Conservation (phyloP, 441 rosid species). For the Adansonia rubrostipa region DNA sequence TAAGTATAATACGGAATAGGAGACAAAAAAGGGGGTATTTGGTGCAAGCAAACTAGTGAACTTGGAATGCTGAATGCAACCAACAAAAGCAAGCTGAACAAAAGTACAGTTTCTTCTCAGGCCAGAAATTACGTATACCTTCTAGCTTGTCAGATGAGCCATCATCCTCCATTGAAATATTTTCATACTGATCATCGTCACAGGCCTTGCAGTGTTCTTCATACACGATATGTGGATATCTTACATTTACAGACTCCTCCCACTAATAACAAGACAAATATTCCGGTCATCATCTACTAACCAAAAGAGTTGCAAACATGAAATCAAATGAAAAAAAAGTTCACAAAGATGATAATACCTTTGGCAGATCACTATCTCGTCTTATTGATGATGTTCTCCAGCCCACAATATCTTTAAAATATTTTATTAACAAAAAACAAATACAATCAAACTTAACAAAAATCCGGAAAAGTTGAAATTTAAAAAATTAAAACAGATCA, state of each 20-base stretch:
- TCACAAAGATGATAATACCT: neutral
- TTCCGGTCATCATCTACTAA: constrained; percentile 9
- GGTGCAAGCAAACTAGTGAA: neutral
- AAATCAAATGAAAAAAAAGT: neutral
- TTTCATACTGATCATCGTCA: constrained; percentile 46
- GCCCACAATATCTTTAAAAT: constrained; percentile 77
- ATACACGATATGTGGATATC: constrained; percentile 83
- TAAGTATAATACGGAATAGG: neutral
- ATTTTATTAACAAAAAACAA: constrained; percentile 44
- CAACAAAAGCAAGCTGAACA: neutral
- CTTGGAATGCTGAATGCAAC: neutral
- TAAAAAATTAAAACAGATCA: neutral
- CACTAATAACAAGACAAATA: constrained; percentile 35
- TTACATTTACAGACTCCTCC: constrained; percentile 47
- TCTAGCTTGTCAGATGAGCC: constrained; percentile 60
- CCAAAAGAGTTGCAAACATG: constrained; percentile 22
- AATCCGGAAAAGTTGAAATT: constrained; percentile 3
- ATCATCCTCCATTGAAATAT: constrained; percentile 44
- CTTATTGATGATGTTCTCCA: constrained; percentile 97
- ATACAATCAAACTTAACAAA: constrained; percentile 17
- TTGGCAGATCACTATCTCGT: constrained; percentile 47
- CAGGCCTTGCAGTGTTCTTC: constrained; percentile 85
- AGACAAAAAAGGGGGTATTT: neutral
- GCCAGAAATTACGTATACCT: constrained; percentile 50
- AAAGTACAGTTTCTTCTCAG: neutral